Evolutionary conservation across 73 alveolate species (phyloP), one percentile per base, ranked within the genome.

Genomic region (Tetrahymena elliotti): DNA sequence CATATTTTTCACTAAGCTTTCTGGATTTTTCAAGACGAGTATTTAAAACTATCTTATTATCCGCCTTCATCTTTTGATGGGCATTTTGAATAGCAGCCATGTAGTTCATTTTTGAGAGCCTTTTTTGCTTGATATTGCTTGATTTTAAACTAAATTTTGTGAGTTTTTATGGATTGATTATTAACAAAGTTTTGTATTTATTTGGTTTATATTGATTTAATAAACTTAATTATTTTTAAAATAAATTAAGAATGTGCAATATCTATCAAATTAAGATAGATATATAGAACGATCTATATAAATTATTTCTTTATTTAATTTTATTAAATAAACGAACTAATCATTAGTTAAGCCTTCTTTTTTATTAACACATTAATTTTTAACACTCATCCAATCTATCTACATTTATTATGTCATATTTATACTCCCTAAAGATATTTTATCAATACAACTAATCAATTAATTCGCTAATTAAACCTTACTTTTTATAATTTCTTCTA

Each of bases 11-110:
- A 1, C 83, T 40, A 22, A 84, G 53, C 34, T 84, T 94, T 5
- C 92, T 93, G 47, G 96, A 84, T 83, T 52, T 83, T 34, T 94
- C 84, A 18, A 94, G 68, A 37, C 82, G 40, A 31, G 96, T 94
- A 8, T 37, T 38, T 83, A 94, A 94, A 36, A 38, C 68, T 31
- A 94, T 16, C 22, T 47, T 24, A 12, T 84, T 94, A 11, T 94
- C 96, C n/a, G 88, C 88, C 88, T 68, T 68, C 88, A 68, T 68
- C 88, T 68, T 68, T 68, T 68, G 88, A 68, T 68, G 88, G 88
- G 88, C 88, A 68, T 68, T 68, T 68, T 68, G 38, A 3, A 68
- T 68, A 27, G 88, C 88, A 6, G 88, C 88, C 88, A 68, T 68
- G 22, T 68, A 68, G 36, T 68, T 68, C 88, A 68, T 68, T 68